Evolutionary conservation across 2,329 filamentous ascomycete species (phyloP), one percentile per base, ranked within the genome.

Genomic region (Botrytis tulipae): DNA sequence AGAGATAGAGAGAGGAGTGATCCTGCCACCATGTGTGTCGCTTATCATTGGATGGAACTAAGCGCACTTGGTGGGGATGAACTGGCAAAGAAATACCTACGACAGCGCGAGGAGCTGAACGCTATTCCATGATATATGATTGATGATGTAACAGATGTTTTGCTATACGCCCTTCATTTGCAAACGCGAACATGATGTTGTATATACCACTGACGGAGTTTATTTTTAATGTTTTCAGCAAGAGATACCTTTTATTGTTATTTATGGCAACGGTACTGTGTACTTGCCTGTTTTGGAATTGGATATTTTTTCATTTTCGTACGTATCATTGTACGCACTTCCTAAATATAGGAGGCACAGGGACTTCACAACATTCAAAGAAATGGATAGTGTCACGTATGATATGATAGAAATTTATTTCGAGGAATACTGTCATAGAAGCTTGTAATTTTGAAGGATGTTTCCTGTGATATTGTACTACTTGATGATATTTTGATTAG

Each of bases 41-140:
- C 95, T 16, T 91, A 97, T 83, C 95, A 98, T 85, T 98, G 95
- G 95, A 98, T 98, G 94, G 93, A 95, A 84, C 86, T 93, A 77
- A 94, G 93, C 54, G 92, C 93, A 78, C 88, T 88, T 72, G 94
- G 94, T n/a, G 94, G 94, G 1, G 95, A 98, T 81, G 89, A 92
- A 80, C 85, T 97, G 77, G 95, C 95, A 32, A 91, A 90, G 80
- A 92, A 91, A 81, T 95, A 95, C 83, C 84, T 98, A 82, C 88
- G 91, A 76, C 93, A 97, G 83, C 77, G 79, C 32, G 79, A 80
- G 71, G 79, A 80, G 74, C 48, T 81, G 68, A 80, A 80, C 73
- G 79, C 78, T 48, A 77, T 80, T 66, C 79, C 79, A 66, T 80
- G 71, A 76, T 44, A 54, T 37, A 72, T 72, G 48, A 72, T 72